These are phyloP conservation scores for Vaccinium darrowii DNA, from an alignment of 148 eudicot genomes.

Conservation along the genomic window DNA sequence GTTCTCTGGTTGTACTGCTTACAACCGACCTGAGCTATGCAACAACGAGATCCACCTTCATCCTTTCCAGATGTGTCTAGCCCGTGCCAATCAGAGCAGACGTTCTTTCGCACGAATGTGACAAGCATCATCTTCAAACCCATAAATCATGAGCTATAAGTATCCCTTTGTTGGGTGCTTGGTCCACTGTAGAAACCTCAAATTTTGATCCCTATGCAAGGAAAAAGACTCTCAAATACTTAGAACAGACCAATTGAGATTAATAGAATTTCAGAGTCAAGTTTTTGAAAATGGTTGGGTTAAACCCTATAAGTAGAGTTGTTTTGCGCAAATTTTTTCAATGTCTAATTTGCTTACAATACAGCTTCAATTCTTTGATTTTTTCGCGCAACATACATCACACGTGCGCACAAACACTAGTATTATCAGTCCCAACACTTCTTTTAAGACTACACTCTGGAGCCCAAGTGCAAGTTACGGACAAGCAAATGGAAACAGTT, in stretches of 20 bases:
- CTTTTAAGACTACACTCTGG: not conserved
- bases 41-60: too few species aligned
- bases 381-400: not conserved
- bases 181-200: not conserved
- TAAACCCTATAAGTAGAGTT: not conserved
- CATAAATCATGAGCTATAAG: not conserved
- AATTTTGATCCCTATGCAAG: not conserved
- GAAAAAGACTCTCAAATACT: not conserved
- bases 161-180: not conserved
- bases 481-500: not conserved
- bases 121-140: too few species aligned
- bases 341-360: not conserved
- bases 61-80: too few species aligned
- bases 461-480: not conserved
- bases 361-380: not conserved
- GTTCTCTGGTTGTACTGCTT: too few species aligned
- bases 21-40: too few species aligned
- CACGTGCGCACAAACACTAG: not conserved
- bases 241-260: not conserved
- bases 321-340: not conserved
- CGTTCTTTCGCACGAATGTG: too few species aligned
- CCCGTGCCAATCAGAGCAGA: too few species aligned
- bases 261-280: not conserved
- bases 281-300: not conserved
- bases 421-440: not conserved